A percentile compares a stretch with the other conserved stretches of the same genome.
Evolutionary conservation across 768 basidiomycete species (phyloP).

Genomic region (Tylopilus rubrobrunneus): DNA sequence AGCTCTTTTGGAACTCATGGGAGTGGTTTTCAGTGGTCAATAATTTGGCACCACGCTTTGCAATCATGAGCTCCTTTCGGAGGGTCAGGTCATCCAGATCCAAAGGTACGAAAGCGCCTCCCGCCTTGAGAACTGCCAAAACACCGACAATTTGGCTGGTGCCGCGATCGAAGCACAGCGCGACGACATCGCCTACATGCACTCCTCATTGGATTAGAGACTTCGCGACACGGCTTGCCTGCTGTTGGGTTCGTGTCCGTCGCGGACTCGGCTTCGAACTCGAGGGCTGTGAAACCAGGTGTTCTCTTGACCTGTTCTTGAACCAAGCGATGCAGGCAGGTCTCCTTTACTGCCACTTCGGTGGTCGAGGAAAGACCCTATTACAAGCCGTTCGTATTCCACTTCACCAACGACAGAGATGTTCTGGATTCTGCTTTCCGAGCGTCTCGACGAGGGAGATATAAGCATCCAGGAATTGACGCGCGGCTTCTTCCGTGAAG

Average conservation of each 20-base stretch:
- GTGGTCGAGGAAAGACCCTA: constrained; percentile 23
- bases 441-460: constrained; percentile 27
- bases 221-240: constrained; percentile 32
- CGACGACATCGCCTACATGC: constrained; percentile 21
- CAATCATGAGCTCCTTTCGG: constrained; percentile 27
- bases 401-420: constrained; percentile 13
- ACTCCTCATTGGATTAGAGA: constrained; percentile 26
- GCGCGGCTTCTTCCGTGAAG: constrained; percentile 26
- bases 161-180: constrained; percentile 29
- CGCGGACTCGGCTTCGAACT: constrained; percentile 27
- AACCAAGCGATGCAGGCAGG: constrained; percentile 16
- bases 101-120: constrained; percentile 22
- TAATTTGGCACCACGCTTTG: constrained; percentile 25
- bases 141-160: constrained; percentile 27
- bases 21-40: constrained; percentile 25
- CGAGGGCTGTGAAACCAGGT: constrained; percentile 20
- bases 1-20: constrained; percentile 19
- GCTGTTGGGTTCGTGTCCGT: constrained; percentile 31
- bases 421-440: constrained; percentile 16
- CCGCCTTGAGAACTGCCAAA: constrained; percentile 32
- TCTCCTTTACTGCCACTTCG: constrained; percentile 12
- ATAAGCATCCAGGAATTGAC: constrained; percentile 29
- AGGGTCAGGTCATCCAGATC: constrained; percentile 29
- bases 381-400: constrained; percentile 20
- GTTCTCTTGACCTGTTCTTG: constrained; percentile 19